Base-by-base conservation (phyloP, 169 alveolate species). In the Babesia sp. region DNA sequence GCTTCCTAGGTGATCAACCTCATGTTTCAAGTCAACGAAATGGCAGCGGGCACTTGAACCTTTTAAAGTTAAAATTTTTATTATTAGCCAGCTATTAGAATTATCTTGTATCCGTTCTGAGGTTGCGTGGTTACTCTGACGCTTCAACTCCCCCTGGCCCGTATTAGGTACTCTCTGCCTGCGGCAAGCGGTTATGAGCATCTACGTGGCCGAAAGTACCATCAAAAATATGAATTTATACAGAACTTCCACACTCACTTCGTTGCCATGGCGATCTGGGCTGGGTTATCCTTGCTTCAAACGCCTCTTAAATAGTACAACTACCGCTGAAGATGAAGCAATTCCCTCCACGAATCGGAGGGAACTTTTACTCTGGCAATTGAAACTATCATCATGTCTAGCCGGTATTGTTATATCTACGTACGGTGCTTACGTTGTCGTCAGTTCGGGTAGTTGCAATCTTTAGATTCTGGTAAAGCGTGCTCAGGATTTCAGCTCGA, bases 401-500 rank as follows among this genome's bases (percentile, higher is more conserved):
- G 5, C 50, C 0, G 63, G 63, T 5, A 22, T 39, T 12, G 46
- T 36, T 12, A 39, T 53, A 22, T 68, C 86, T 4, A 34, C 50
- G 11, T 77, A 77, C 45, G 46, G 71, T 7, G 36, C 63, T 11
- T 77, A 68, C 26, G 74, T 60, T 1, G 26, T 77, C 24, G 37
- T 76, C 29, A 66, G 64, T 9, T 59, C 57, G 29, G 85, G 85
- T 76, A 45, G 9, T 12, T 48, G 18, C 73, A 1, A 45, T 7
- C 34, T 54, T 6, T 18, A 26, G 2, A 22, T 3, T 20, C 1
- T 34, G 7, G 42, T 67, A 7, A 41, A 63, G 22, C 28, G 20
- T 3, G 31, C 64, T 73, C 76, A 77, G 86, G 71, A 26, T 67
- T 50, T 54, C 64, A 77, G 34, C 18, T 77, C 3, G 73, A 70